Evolutionary conservation across 2,329 filamentous ascomycete genomes (phyloP).

Genomic region (Epichloe uncinata): DNA sequence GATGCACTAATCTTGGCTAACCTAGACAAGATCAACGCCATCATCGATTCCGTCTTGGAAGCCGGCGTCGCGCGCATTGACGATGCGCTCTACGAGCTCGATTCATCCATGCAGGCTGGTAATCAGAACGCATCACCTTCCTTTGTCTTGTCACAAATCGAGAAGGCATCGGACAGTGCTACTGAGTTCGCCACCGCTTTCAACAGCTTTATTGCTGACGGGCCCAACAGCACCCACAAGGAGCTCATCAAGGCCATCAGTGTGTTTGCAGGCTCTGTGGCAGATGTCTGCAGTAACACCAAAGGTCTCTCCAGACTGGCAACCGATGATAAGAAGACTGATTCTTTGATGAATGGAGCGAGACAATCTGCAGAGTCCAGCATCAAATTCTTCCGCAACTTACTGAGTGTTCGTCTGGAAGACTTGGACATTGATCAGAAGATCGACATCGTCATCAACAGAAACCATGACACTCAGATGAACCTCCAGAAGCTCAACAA

Average conservation of each 20-base stretch:
- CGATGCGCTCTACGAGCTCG: constrained; percentile 90
- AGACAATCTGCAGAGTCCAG: constrained; percentile 75
- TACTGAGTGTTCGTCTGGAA: constrained; percentile 88
- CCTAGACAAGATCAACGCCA: constrained; percentile 87
- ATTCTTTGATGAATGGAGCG: constrained; percentile 70
- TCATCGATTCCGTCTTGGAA: constrained; percentile 93
- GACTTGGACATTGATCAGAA: constrained; percentile 83
- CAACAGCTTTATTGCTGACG: constrained; percentile 97
- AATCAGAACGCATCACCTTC: constrained; percentile 95
- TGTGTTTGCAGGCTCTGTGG: constrained; percentile 77
- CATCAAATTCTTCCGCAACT: constrained; percentile 85
- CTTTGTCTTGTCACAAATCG: constrained; percentile 91
- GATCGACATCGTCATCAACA: constrained; percentile 94
- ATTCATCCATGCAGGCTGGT: constrained; percentile 95
- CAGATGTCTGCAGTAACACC: constrained; percentile 90
- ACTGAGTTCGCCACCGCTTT: constrained; percentile 97
- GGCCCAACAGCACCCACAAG: constrained; percentile 75
- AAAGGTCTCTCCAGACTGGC: constrained; percentile 90
- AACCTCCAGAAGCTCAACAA: constrained; percentile 90
- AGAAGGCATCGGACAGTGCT: constrained; percentile 86
- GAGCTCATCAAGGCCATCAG: constrained; percentile 91
- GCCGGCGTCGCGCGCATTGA: constrained; percentile 88
- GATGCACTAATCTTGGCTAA: constrained; percentile 79
- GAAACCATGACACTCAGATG: constrained; percentile 91
- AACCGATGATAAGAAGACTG: constrained; percentile 88